Evolutionary conservation across 2,329 filamentous ascomycete genomes (phyloP), one percentile per base, ranked within the genome.

Genomic region (Penicillium sp.): DNA sequence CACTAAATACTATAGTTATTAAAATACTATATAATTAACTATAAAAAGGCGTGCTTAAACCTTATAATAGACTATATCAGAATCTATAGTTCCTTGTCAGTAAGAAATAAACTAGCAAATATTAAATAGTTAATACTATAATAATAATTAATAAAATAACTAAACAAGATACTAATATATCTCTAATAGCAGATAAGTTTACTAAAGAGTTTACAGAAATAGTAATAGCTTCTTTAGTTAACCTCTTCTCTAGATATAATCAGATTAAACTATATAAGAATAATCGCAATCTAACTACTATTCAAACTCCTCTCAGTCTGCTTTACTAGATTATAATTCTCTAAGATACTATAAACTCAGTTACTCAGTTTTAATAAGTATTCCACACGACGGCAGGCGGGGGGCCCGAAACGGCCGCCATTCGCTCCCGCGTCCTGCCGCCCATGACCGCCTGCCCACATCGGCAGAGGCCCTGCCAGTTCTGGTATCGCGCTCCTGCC

Each of bases 81-180:
- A 48, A 48, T 10, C 45, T 16, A 3, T 48, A 18, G 45, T 48
- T 48, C n/a, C 18, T 48, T 23, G 18, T 48, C 11, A 18, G 33
- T 5, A 48, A 48, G n/a, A 48, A 48, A 8, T 23, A 34, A 26
- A 18, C 29, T 48, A 31, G 31, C 2, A 34, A 48, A 36, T 48
- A 48, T n/a, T 16, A 16, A 6, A 21, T 48, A n/a, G 18, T 48
- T 23, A 48, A 31, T 23, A 24, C 18, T 23, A 21, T 8, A 2
- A 48, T 48, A 48, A 19, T 31, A 14, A 34, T 48, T 19, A 48
- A 48, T 26, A 34, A 28, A 10, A n/a, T 48, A 18, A 48, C 13
- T 1, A 48, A 31, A 6, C 5, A 14, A 13, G 21, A 48, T 48
- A 37, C 19, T 24, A 48, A 48, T 48, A 48, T 48, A 48, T 18